These are phyloP conservation scores for Arthroderma sp. DNA, from an alignment of 2,329 filamentous ascomycete species.

Conservation along the genomic window DNA sequence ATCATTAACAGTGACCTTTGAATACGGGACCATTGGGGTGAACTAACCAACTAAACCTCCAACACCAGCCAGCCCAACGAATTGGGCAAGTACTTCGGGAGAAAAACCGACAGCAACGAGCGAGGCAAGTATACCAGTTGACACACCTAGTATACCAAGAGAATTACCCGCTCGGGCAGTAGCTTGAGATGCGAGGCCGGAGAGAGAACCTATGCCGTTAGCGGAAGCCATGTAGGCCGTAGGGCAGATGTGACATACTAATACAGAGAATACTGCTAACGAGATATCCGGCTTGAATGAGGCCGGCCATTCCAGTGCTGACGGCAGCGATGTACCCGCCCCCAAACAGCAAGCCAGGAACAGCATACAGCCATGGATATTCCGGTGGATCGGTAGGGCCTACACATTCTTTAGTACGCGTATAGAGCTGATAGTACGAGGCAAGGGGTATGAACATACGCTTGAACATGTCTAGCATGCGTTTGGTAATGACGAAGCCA, in stretches of 20 bases:
- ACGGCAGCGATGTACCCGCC: constrained; percentile 72
- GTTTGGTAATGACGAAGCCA: constrained; percentile 81
- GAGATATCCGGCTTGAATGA: constrained; percentile 79
- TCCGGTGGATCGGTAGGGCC: constrained; percentile 74
- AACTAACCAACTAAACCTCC: constrained; percentile 51
- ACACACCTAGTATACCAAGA: constrained; percentile 74
- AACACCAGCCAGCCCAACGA: constrained; percentile 59
- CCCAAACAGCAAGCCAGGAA: constrained; percentile 65
- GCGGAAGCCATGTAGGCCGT: neutral
- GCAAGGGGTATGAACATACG: constrained; percentile 33
- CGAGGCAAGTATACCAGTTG: constrained; percentile 70
- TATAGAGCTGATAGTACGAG: neutral
- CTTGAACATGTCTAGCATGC: constrained; percentile 89
- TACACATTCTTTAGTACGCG: constrained; percentile 17
- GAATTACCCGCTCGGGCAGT: constrained; percentile 79
- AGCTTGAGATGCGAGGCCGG: constrained; percentile 65
- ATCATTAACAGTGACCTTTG: neutral
- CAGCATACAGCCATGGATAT: constrained; percentile 74
- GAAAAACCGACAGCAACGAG: constrained; percentile 70
- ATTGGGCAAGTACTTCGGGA: constrained; percentile 66
- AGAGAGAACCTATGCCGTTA: constrained; percentile 46
- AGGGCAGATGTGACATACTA: constrained; percentile 27
- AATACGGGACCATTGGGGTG: neutral
- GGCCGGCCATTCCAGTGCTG: constrained; percentile 66
- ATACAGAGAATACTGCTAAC: constrained; percentile 78